Conservation (phyloP, 768 basidiomycete genomes). For the Suillus occidentalis region DNA sequence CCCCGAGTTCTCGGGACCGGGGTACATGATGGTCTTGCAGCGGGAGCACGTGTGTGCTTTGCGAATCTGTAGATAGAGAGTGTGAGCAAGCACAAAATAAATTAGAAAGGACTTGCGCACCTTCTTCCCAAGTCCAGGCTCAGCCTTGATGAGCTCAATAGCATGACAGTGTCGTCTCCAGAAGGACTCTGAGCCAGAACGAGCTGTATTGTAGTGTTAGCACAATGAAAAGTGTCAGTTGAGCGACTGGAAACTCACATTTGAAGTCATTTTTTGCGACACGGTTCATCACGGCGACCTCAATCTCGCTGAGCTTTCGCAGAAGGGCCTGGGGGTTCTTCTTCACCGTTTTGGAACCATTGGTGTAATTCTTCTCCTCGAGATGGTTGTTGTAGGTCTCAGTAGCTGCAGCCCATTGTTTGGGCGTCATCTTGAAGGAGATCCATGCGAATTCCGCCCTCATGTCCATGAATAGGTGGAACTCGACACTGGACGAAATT, state of each 20-base stretch:
- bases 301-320: constrained; percentile 9
- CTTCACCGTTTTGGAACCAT: background rate
- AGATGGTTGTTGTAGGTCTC: constrained; percentile 13
- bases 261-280: constrained; percentile 12
- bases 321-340: constrained; percentile 17
- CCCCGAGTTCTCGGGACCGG: constrained; percentile 7
- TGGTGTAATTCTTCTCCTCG: background rate
- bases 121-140: background rate
- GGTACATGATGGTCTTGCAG: constrained; percentile 17
- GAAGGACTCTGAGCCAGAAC: background rate
- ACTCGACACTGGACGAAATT: too few relatives aligned
- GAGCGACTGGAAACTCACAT: constrained; percentile 10
- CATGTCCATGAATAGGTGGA: too few relatives aligned
- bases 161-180: constrained; percentile 13
- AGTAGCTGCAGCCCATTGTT: constrained; percentile 13
- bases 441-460: constrained; percentile 12
- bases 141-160: constrained; percentile 5
- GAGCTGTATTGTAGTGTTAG: too few relatives aligned
- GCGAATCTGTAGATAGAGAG: background rate
- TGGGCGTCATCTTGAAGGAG: constrained; percentile 20
- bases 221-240: background rate
- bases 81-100: background rate
- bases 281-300: constrained; percentile 10
- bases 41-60: constrained; percentile 7
- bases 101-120: background rate